These are phyloP conservation scores for Chalaropsis ovoidea DNA, from an alignment of 2,329 filamentous ascomycete genomes.

Conservation along the genomic window DNA sequence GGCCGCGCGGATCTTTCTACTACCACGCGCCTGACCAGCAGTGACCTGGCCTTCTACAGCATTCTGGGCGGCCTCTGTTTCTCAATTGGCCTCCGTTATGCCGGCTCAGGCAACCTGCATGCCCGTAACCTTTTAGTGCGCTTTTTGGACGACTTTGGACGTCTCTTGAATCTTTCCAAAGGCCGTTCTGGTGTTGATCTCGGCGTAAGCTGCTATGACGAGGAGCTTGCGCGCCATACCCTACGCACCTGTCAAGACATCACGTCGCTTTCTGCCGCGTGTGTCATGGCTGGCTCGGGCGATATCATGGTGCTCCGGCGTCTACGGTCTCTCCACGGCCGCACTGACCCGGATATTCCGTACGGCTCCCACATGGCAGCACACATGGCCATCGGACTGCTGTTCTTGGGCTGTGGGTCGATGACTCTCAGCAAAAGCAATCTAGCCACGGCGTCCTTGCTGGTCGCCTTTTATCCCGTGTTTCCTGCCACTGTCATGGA, in stretches of 20 bases:
- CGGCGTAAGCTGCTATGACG: constrained; percentile 55
- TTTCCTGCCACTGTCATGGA: constrained; percentile 85
- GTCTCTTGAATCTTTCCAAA: constrained; percentile 53
- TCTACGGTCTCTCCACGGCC: constrained; percentile 76
- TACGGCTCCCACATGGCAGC: constrained; percentile 91
- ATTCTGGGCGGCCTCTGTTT: constrained; percentile 85
- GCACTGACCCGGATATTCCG: constrained; percentile 69
- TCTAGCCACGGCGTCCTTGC: constrained; percentile 70
- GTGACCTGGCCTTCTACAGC: constrained; percentile 85
- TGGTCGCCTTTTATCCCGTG: constrained; percentile 88
- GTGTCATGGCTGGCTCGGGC: constrained; percentile 92
- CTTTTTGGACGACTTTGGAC: constrained; percentile 79
- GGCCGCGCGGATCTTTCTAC: constrained; percentile 44
- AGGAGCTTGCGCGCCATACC: constrained; percentile 70
- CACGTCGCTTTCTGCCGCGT: constrained; percentile 68
- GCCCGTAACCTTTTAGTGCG: constrained; percentile 74
- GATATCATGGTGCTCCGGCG: constrained; percentile 78
- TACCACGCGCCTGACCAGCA: constrained; percentile 49
- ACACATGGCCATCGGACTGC: constrained; percentile 79
- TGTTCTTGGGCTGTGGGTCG: constrained; percentile 88
- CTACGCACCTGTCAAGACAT: constrained; percentile 86
- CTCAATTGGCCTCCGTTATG: constrained; percentile 61
- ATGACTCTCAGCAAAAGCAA: constrained; percentile 85
- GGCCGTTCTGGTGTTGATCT: constrained; percentile 29
- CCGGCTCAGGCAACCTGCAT: constrained; percentile 57